Base-by-base conservation (phyloP, 495 filamentous ascomycete genomes). In the Neurospora terricola region DNA sequence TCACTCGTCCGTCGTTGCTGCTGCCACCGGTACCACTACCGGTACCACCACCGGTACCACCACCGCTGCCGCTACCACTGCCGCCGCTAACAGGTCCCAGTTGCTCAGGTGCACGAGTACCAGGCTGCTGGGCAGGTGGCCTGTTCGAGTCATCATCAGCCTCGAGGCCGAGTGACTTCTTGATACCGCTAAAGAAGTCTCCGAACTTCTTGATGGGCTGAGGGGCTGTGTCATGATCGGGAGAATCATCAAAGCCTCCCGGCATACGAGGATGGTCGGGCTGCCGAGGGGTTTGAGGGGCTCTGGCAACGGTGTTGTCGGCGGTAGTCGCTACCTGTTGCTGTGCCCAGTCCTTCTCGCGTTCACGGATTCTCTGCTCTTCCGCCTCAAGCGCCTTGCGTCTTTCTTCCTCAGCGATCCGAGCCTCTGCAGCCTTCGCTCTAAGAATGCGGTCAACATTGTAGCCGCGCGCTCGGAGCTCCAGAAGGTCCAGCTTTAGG, bases 361-460 rank as follows among this genome's bases (percentile, higher is more conserved):
- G 78, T 66, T 87, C 88, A 76, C 90, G 88, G 72, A 91, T 89
- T 30, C 90, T 81, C 27, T 82, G 83, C 77, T 88, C 87, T 78
- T 98, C 93, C 70, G 91, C 90, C 66, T 96, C 93, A 16, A 94
- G 73, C 48, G 93, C 89, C 76, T 91, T 92, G 78, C 90, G 88
- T 21, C 92, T 87, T 74, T 92, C 88, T 76, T 93, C 90, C 75
- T 98, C 93, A 6, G 93, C 94, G 76, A 98, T 90, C 37, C 91
- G 87, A 16, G 92, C 91, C 79, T 98, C 94, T 7, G 91, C 91
- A 12, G 90, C 93, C 81, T 94, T 94, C 39, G 90, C 89, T 38
- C 91, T 88, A 23, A 99, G 85, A 76, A 98, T 97, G 18, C 96
- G 90, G 72, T 96, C 92, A 48, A 98, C 96, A 75, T 99, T 98